Evolutionary conservation across 768 basidiomycete species (phyloP).

Genomic region (Leccinum disarticulatum): DNA sequence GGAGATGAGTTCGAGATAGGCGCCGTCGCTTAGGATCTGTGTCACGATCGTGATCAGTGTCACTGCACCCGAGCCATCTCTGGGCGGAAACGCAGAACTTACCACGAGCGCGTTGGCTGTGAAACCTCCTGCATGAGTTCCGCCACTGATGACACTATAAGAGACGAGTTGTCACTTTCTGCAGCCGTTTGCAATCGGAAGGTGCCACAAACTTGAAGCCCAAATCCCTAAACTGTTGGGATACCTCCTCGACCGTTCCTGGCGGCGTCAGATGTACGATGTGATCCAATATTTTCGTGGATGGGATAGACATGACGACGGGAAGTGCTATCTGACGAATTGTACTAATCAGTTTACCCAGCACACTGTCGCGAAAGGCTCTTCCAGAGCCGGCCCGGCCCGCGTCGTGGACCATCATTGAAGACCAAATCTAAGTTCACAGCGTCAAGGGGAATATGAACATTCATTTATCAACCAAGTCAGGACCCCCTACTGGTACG

Average conservation of each 20-base stretch:
- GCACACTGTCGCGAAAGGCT: not conserved
- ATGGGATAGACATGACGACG: conserved; percentile 24
- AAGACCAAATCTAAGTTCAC: not conserved
- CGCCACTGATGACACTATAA: conserved; percentile 62
- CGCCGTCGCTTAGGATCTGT: conserved; percentile 42
- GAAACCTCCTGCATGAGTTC: conserved; percentile 60
- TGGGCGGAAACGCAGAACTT: conserved; percentile 7
- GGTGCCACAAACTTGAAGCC: conserved; percentile 59
- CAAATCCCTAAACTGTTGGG: conserved; percentile 52
- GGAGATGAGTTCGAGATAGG: conserved; percentile 68
- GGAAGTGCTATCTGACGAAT: not conserved
- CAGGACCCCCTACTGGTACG: too few species aligned
- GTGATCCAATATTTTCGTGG: conserved; percentile 58
- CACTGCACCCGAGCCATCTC: not conserved
- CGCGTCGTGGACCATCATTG: not conserved
- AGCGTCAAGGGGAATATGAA: not conserved
- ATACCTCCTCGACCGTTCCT: conserved; percentile 48
- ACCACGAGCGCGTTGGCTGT: conserved; percentile 68
- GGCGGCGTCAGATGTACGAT: conserved; percentile 73
- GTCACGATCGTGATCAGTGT: not conserved
- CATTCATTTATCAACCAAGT: not conserved
- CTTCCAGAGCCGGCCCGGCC: not conserved
- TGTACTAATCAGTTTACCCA: not conserved
- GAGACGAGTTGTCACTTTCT: not conserved
- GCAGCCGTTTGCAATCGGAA: not conserved